phyloP scores from a whole-genome alignment of 2,329 filamentous ascomycete species.

The Cytospora paraplurivora region DNA sequence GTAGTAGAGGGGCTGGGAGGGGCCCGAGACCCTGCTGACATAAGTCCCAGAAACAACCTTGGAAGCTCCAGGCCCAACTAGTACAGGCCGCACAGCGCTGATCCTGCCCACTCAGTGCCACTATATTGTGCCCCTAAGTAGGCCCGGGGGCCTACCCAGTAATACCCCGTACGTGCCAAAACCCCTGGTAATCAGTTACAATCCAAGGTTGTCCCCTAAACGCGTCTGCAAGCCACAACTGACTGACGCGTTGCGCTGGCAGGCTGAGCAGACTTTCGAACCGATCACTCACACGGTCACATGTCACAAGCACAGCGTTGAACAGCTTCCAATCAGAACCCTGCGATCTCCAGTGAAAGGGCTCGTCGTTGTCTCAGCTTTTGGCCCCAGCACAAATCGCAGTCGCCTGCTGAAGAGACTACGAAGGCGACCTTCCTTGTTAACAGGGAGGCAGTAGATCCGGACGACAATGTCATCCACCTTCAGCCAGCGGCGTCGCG shows the following conservation, averaged over 20 bases:
- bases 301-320: not conserved
- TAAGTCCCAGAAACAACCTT: not conserved
- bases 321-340: not conserved
- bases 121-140: too few species aligned
- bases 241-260: not conserved
- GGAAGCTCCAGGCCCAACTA: too few species aligned
- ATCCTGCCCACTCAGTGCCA: too few species aligned
- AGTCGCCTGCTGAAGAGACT: not conserved
- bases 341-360: not conserved
- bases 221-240: not conserved
- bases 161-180: too few species aligned
- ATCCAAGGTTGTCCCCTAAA: constrained; percentile 4
- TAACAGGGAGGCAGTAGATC: too few species aligned
- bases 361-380: not conserved
- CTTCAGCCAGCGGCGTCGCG: constrained; percentile 9
- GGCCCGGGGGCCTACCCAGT: too few species aligned
- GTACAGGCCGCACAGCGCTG: too few species aligned
- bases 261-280: not conserved
- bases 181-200: too few species aligned
- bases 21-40: not conserved
- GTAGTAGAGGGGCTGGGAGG: too few species aligned
- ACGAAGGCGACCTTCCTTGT: not conserved
- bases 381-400: not conserved
- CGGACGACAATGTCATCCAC: not conserved
- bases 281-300: not conserved